Evolutionary conservation across 257 asterid genomes (phyloP), one percentile per base, ranked within the genome.

Genomic region (Ligustrum vulgare): DNA sequence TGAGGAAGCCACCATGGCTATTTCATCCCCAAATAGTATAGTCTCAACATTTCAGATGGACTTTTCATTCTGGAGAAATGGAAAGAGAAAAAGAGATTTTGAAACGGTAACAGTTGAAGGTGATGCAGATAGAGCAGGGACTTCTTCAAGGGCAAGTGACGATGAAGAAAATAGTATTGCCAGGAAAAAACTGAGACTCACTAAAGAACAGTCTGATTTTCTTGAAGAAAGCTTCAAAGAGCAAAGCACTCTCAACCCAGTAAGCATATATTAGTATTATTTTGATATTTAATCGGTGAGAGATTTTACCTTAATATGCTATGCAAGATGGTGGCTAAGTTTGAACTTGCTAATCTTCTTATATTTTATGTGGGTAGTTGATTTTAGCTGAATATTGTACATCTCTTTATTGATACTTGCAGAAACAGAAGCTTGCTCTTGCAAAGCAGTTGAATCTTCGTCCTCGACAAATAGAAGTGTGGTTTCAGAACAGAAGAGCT

Each of bases 401-500:
- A 4, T n/a, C 25, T 7, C 28, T n/a, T n/a, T 22, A 56, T 56
- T 20, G 28, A 20, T 5, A 5, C 39, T 3, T 81, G 80, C 90
- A 91, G 98, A 93, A 90, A 77, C 97, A 90, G 78, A 91, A 93
- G 84, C 80, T 84, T 4, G 93, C 86, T 15, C 83, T 91, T 31
- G 96, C 98, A 22, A 93, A 93, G 71, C 93, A 93, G 75, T 73
- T 93, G 83, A 89, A 85, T 83, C 98, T 93, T 51, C 96, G 96
- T 11, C 97, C 98, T 39, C 91, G 97, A 22, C 97, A 93, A 83
- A 93, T 93, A 11, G 98, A 93, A 86, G 98, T 93, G 2, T 93
- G 98, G 98, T 93, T 89, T 87, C 98, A 93, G 67, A 93, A 93
- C 80, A 75, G 98, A 83, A 83, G 98, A 87, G 97, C 98, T 2